Evolutionary conservation across 257 asterid species (phyloP).

Genomic region (Solanum sejunctum): DNA sequence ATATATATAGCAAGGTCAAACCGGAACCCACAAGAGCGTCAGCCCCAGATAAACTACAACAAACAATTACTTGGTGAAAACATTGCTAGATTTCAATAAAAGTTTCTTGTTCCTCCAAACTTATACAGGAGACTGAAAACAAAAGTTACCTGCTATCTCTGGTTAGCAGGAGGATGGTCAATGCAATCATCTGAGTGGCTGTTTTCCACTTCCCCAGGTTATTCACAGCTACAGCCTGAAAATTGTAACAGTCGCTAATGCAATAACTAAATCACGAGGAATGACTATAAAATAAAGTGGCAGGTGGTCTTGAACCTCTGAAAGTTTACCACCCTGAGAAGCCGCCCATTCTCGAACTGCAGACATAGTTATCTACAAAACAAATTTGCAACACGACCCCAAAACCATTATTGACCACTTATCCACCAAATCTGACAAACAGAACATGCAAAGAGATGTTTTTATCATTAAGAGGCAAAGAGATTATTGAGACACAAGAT

Average conservation of each 20-base stretch:
- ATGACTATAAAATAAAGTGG: not conserved
- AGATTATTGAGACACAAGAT: not conserved
- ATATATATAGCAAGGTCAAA: conserved; percentile 51
- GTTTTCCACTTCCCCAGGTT: conserved; percentile 97
- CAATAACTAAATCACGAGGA: not conserved
- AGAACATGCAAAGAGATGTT: not conserved
- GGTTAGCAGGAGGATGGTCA: conserved; percentile 75
- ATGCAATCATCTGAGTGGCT: conserved; percentile 85
- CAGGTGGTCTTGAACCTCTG: conserved; percentile 36
- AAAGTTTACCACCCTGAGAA: conserved; percentile 77
- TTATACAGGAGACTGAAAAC: not conserved
- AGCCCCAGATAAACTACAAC: conserved; percentile 44
- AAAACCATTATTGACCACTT: not conserved
- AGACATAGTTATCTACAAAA: conserved; percentile 87
- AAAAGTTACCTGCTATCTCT: conserved; percentile 69
- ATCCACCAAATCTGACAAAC: not conserved
- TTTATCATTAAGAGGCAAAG: not conserved
- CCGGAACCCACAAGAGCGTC: conserved; percentile 48
- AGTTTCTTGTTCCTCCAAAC: not conserved
- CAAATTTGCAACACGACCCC: not conserved
- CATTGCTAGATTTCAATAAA: not conserved
- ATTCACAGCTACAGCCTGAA: conserved; percentile 94
- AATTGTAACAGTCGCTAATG: not conserved
- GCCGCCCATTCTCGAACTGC: conserved; percentile 99
- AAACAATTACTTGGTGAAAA: not conserved